These are phyloP conservation scores for Phialophora tarda DNA, from an alignment of 2,329 filamentous ascomycete species.

Conservation along the genomic window DNA sequence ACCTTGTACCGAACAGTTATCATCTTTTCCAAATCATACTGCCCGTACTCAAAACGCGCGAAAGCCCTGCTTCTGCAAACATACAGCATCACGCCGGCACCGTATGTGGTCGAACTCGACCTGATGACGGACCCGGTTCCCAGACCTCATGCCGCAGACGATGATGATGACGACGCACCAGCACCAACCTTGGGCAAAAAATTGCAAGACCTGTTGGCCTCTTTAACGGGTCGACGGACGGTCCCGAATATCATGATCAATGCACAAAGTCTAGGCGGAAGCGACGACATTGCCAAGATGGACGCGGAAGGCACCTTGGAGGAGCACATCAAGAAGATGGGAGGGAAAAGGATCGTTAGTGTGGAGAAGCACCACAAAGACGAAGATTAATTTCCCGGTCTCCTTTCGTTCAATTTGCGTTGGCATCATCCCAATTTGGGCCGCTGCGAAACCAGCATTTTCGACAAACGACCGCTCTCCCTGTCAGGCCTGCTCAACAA, in stretches of 20 bases:
- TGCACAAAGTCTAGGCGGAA: slow-evolving; percentile 85
- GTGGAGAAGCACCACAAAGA: slow-evolving; percentile 28
- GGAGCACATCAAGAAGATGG: slow-evolving; percentile 74
- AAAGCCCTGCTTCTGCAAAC: slow-evolving; percentile 83
- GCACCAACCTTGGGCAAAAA: slow-evolving; percentile 65
- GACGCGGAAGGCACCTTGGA: slow-evolving; percentile 70
- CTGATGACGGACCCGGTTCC: slow-evolving; percentile 57
- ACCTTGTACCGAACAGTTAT: slow-evolving; percentile 67
- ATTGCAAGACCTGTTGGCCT: slow-evolving; percentile 73
- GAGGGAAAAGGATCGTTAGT: slow-evolving; percentile 65
- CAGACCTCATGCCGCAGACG: slow-evolving; percentile 25
- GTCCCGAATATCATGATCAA: slow-evolving; percentile 93
- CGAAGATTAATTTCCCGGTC: background rate
- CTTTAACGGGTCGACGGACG: slow-evolving; percentile 78
- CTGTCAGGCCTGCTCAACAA: background rate
- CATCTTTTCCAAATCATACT: slow-evolving; percentile 95
- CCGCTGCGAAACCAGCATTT: background rate
- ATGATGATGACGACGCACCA: slow-evolving; percentile 27
- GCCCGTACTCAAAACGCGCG: slow-evolving; percentile 81
- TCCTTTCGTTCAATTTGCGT: background rate
- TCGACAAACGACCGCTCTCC: background rate
- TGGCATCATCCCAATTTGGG: background rate
- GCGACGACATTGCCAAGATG: slow-evolving; percentile 80
- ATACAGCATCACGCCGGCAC: slow-evolving; percentile 80
- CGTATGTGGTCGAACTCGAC: slow-evolving; percentile 90